Conservation (phyloP, 331 rosid species). For the Malus hybrid region DNA sequence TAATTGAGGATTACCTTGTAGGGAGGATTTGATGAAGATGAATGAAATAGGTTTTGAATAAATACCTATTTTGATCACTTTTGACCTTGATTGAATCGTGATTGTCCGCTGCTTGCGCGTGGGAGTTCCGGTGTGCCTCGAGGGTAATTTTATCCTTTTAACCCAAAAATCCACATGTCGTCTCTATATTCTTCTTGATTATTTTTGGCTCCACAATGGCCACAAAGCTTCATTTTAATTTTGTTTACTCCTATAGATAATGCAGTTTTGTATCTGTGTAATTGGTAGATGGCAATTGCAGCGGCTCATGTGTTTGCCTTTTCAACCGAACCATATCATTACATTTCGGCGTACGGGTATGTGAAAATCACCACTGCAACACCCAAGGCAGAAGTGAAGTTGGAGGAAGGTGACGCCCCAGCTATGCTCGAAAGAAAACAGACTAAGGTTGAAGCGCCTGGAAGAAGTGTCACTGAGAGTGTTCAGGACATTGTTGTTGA, state of each 20-base stretch:
- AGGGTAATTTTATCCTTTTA: no score
- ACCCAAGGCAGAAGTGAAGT: conserved; percentile 24
- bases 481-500: conserved; percentile 82
- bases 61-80: no score
- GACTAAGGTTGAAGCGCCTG: conserved; percentile 55
- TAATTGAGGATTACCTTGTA: no score
- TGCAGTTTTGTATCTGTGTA: conserved; percentile 16
- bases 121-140: no score
- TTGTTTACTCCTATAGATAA: conserved; percentile 2
- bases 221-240: neutral
- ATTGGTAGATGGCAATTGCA: conserved; percentile 83
- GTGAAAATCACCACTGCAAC: conserved; percentile 36
- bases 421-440: conserved; percentile 38
- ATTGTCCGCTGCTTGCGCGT: no score
- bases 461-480: conserved; percentile 76
- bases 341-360: conserved; percentile 21
- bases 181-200: no score
- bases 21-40: no score
- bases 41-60: no score
- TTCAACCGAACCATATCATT: conserved; percentile 51
- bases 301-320: conserved; percentile 72
- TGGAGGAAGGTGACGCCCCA: conserved; percentile 35
- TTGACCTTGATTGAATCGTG: no score
- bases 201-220: neutral
- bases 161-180: no score